phyloP scores from a whole-genome alignment of 2,329 filamentous ascomycete species.

The Bertia moriformis region DNA sequence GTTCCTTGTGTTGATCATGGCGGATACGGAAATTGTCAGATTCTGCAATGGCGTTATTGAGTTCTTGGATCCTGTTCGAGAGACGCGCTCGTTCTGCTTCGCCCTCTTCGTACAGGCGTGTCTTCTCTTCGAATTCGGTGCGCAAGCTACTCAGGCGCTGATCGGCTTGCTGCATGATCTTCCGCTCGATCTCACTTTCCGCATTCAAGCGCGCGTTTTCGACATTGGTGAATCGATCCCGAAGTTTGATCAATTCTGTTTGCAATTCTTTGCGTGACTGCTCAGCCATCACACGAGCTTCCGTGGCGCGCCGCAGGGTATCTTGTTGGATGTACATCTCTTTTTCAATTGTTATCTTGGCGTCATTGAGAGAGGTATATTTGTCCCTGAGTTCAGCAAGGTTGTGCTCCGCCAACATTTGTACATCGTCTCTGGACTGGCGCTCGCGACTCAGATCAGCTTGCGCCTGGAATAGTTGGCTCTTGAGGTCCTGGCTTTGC shows the following conservation, averaged over 20 bases:
- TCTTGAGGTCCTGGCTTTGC: slow-evolving; percentile 77
- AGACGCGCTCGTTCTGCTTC: slow-evolving; percentile 67
- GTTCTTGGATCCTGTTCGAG: slow-evolving; percentile 65
- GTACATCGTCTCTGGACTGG: slow-evolving; percentile 86
- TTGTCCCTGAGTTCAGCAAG: slow-evolving; percentile 70
- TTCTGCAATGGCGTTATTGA: slow-evolving; percentile 76
- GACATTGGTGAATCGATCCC: slow-evolving; percentile 68
- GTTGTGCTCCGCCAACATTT: slow-evolving; percentile 80
- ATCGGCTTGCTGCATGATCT: slow-evolving; percentile 60
- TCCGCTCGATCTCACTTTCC: slow-evolving; percentile 67
- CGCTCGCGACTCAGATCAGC: slow-evolving; percentile 80
- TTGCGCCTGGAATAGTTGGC: slow-evolving; percentile 70
- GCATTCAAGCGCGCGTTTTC: slow-evolving; percentile 77
- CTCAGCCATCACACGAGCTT: slow-evolving; percentile 67
- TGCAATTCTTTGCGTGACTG: slow-evolving; percentile 81
- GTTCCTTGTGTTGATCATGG: slow-evolving; percentile 86
- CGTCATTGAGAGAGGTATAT: slow-evolving; percentile 73
- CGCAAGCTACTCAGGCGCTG: slow-evolving; percentile 67
- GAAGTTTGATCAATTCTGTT: slow-evolving; percentile 66
- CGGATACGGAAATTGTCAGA: slow-evolving; percentile 80
- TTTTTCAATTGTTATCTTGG: slow-evolving; percentile 95
- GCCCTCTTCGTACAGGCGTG: slow-evolving; percentile 62
- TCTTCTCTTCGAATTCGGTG: slow-evolving; percentile 67
- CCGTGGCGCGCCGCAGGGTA: slow-evolving; percentile 69
- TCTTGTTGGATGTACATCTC: slow-evolving; percentile 95